Percentiles rank a stretch among this genome's conserved stretches.
These are phyloP conservation scores for Phytopythium helicoides DNA, from an alignment of 352 stramenopile species.

Conservation along the genomic window DNA sequence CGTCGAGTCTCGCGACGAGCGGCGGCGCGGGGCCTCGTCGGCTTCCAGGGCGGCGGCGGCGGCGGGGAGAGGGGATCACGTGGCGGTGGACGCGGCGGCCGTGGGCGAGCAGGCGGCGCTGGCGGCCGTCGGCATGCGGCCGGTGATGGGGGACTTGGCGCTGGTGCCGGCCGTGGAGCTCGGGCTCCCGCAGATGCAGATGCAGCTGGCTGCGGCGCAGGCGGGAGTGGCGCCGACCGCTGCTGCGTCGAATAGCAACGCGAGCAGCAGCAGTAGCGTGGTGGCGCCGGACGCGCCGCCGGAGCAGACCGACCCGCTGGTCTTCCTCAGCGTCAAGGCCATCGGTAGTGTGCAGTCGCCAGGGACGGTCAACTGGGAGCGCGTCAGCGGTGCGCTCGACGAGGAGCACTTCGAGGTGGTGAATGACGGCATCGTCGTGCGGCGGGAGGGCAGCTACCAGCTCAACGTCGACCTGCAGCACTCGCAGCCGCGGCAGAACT, in stretches of 20 bases:
- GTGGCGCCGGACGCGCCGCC: not conserved
- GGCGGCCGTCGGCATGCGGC: too few relatives aligned
- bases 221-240: too few relatives aligned
- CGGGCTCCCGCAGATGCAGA: too few relatives aligned
- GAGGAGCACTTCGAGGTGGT: conserved; percentile 34
- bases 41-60: not conserved
- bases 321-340: conserved; percentile 31
- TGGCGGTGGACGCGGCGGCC: too few relatives aligned
- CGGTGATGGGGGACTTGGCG: too few relatives aligned
- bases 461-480: conserved; percentile 44
- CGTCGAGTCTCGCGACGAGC: conserved; percentile 36
- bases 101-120: too few relatives aligned
- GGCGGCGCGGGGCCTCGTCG: conserved; percentile 15
- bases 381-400: conserved; percentile 21
- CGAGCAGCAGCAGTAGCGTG: not conserved
- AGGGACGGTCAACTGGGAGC: conserved; percentile 37
- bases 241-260: too few relatives aligned
- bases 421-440: conserved; percentile 27
- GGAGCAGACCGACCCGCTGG: conserved; percentile 18
- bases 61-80: too few relatives aligned
- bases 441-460: conserved; percentile 33
- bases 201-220: too few relatives aligned
- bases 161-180: too few relatives aligned
- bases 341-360: conserved; percentile 36
- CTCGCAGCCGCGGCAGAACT: conserved; percentile 30